Evolutionary conservation across 768 basidiomycete species (phyloP), one percentile per base, ranked within the genome.

Genomic region (Rhodosporidiobolus sp.): DNA sequence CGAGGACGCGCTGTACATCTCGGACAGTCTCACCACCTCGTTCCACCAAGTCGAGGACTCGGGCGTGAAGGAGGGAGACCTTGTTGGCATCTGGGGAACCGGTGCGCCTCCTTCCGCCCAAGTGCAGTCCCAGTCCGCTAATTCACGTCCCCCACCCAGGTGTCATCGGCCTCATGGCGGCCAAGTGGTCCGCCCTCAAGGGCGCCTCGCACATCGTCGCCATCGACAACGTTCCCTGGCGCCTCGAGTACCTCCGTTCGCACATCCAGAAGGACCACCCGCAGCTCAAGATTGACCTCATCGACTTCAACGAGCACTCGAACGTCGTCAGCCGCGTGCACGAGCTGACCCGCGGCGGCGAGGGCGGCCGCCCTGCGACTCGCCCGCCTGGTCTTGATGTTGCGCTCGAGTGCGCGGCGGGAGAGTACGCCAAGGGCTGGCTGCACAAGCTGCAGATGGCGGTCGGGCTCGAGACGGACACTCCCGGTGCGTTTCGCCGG

Each of bases 31-130:
- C 26, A 66, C 63, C 17, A 91, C 90, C 0, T 86, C 86, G 22
- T 91, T 90, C 79, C 89, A 92, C 80, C 82, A 84, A 30, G 88
- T 91, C 32, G 85, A 87, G 28, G 89, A 90, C 78, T 88, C 88
- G 0, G 87, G 87, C 7, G 88, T 92, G n/a, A 83, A 87, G 56
- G 80, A 87, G 74, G 90, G 89, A 7, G 88, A 90, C 73, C 82
- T 86, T 17, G 78, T 79, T 10, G 78, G 70, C 17, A 73, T 79
- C 55, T 77, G 73, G 70, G 69, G 76, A 19, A 28, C 55, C 10
- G 77, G 74, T 3, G 60, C 17, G 55, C 70, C 20, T n/a, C 17
- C 52, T 45, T 12, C 38, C 38, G 19, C 60, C 14, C 17, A 4
- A 12, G 16, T 52, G 28, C 16, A 10, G 12, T 10, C 20, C 45